Conservation (phyloP, 139 green algal species). For the Tetratostichococcus sp. region DNA sequence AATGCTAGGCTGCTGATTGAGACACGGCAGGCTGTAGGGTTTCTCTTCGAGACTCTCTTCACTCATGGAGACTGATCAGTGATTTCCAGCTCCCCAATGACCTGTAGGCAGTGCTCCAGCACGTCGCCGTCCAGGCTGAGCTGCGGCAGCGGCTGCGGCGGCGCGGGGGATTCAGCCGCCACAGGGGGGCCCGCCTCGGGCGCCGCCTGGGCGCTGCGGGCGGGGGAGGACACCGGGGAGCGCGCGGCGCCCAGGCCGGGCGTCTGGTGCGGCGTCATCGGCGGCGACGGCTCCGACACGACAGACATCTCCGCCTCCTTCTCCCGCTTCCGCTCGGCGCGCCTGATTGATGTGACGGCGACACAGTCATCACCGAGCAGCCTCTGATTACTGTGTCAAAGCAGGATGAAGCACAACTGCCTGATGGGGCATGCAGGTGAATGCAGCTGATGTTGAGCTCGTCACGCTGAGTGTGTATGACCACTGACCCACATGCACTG, state of each 20-base stretch:
- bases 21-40: too few species aligned
- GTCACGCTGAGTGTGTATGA: too few species aligned
- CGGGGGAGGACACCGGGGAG: not conserved
- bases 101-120: constrained; percentile 14
- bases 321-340: not conserved
- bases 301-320: not conserved
- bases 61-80: too few species aligned
- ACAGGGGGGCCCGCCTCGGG: not conserved
- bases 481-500: too few species aligned
- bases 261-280: not conserved
- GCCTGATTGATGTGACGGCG: too few species aligned
- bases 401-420: too few species aligned
- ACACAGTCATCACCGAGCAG: too few species aligned
- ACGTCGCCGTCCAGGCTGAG: not conserved
- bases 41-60: too few species aligned
- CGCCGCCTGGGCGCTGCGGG: not conserved
- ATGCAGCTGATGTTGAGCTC: too few species aligned
- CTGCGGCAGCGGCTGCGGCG: not conserved
- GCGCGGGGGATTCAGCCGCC: not conserved
- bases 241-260: not conserved
- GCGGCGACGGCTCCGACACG: not conserved
- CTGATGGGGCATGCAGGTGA: too few species aligned
- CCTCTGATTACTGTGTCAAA: too few species aligned
- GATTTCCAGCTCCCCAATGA: not conserved
- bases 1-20: too few species aligned